These are phyloP conservation scores for Claviceps cyperi DNA, from an alignment of 2,329 filamentous ascomycete species.

Conservation along the genomic window DNA sequence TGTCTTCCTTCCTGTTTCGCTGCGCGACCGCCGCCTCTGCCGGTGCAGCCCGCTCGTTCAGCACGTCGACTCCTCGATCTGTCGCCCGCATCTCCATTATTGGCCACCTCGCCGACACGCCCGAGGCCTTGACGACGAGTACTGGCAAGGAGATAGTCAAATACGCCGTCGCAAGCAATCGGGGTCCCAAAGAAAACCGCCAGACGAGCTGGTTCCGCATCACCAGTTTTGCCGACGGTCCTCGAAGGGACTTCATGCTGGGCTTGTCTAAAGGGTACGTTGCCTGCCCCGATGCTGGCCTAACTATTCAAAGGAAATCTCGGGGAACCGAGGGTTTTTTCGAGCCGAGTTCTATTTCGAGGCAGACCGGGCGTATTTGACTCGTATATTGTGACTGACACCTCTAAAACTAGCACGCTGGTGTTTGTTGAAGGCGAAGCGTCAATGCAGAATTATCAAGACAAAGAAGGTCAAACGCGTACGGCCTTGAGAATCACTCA, in stretches of 20 bases:
- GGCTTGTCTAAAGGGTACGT: constrained; percentile 74
- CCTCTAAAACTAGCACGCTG: constrained; percentile 42
- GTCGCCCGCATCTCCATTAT: constrained; percentile 75
- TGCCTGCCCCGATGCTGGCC: background rate
- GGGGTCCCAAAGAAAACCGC: constrained; percentile 53
- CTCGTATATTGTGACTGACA: constrained; percentile 6
- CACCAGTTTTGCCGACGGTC: constrained; percentile 57
- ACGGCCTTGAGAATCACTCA: constrained; percentile 58
- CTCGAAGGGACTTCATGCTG: constrained; percentile 56
- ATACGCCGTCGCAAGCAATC: constrained; percentile 60
- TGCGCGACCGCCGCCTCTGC: constrained; percentile 34
- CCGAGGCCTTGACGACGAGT: constrained; percentile 58
- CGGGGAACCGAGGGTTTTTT: background rate
- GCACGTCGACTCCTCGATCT: constrained; percentile 47
- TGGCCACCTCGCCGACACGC: constrained; percentile 67
- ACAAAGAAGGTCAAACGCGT: constrained; percentile 53
- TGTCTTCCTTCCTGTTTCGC: constrained; percentile 38
- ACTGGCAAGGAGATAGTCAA: constrained; percentile 60
- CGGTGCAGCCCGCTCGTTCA: constrained; percentile 54
- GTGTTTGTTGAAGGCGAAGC: constrained; percentile 78
- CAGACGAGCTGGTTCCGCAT: constrained; percentile 79
- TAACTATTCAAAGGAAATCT: background rate
- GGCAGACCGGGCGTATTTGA: background rate
- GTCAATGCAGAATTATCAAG: constrained; percentile 50
- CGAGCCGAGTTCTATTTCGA: background rate